Conservation (phyloP, 192 early-diverging fungal genomes). For the Phlyctochytrium arcticum region DNA sequence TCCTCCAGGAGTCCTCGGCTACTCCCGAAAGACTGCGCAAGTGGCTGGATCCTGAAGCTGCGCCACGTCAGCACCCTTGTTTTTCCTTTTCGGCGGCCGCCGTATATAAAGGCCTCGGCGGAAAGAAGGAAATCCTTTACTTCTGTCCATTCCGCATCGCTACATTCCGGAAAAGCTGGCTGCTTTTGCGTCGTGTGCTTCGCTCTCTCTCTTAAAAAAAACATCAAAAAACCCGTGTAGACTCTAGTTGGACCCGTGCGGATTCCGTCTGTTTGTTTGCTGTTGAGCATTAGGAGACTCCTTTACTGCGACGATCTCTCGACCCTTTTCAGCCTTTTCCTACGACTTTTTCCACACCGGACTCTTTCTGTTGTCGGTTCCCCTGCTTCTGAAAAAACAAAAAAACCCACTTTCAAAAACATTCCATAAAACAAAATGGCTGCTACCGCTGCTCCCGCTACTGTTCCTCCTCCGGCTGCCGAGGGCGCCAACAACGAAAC, state of each 20-base stretch:
- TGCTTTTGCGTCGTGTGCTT: background rate
- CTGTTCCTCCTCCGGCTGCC: constrained; percentile 1
- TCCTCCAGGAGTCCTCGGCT: too few relatives aligned
- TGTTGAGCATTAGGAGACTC: constrained; percentile 5
- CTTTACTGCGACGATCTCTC: constrained; percentile 24
- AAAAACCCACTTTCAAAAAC: background rate
- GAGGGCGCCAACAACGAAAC: constrained; percentile 10
- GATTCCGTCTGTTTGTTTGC: background rate
- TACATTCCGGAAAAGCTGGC: too few relatives aligned
- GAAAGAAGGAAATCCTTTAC: too few relatives aligned
- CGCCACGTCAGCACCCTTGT: too few relatives aligned
- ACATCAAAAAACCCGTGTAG: constrained; percentile 1
- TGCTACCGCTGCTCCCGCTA: constrained; percentile 37
- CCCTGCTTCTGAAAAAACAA: constrained; percentile 1
- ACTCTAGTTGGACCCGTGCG: background rate
- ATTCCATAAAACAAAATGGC: constrained; percentile 25
- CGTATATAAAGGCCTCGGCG: too few relatives aligned
- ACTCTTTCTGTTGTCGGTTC: background rate
- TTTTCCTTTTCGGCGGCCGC: too few relatives aligned
- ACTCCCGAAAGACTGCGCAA: too few relatives aligned
- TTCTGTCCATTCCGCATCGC: too few relatives aligned
- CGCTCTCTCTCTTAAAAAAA: constrained; percentile 7
- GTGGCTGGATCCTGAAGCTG: too few relatives aligned
- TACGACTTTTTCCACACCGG: background rate
- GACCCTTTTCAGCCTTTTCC: background rate